Evolutionary conservation across 1,284 basidiomycete genomes (phyloP).

Genomic region (Ceratobasidium sp.): DNA sequence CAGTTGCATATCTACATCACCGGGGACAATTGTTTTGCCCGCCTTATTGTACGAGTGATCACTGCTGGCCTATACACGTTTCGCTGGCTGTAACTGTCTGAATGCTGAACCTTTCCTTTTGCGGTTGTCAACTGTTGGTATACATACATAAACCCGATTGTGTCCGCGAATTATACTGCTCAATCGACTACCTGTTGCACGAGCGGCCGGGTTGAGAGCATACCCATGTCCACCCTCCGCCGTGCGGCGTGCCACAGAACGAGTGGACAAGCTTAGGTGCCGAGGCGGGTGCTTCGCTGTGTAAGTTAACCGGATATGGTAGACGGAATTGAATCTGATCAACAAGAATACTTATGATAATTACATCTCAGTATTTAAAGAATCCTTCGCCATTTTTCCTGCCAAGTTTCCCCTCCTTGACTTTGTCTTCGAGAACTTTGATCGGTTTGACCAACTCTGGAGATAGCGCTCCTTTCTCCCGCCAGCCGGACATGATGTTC

Average conservation of each 20-base stretch:
- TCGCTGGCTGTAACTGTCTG: neutral
- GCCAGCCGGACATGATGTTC: slow-evolving; percentile 63
- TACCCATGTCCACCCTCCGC: neutral
- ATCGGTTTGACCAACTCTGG: slow-evolving; percentile 59
- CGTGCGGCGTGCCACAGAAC: neutral
- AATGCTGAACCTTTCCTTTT: neutral
- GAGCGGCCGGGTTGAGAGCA: neutral
- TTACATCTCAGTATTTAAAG: slow-evolving; percentile 53
- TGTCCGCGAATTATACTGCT: neutral
- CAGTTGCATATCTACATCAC: slow-evolving; percentile 27
- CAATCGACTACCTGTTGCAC: neutral
- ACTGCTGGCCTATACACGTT: neutral
- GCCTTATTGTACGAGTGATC: slow-evolving; percentile 32
- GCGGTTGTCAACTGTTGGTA: neutral
- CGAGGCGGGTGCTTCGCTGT: neutral
- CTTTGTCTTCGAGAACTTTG: slow-evolving; percentile 59
- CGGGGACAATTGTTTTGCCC: slow-evolving; percentile 34
- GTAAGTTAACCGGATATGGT: neutral
- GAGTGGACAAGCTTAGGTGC: too few species aligned
- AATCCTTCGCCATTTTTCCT: slow-evolving; percentile 63
- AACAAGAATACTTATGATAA: neutral
- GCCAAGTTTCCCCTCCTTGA: slow-evolving; percentile 62
- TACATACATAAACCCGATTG: neutral
- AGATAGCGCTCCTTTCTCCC: slow-evolving; percentile 53
- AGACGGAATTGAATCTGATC: neutral